Conservation (phyloP, 2,329 filamentous ascomycete species). For the Trichoderma afroharzianum region DNA sequence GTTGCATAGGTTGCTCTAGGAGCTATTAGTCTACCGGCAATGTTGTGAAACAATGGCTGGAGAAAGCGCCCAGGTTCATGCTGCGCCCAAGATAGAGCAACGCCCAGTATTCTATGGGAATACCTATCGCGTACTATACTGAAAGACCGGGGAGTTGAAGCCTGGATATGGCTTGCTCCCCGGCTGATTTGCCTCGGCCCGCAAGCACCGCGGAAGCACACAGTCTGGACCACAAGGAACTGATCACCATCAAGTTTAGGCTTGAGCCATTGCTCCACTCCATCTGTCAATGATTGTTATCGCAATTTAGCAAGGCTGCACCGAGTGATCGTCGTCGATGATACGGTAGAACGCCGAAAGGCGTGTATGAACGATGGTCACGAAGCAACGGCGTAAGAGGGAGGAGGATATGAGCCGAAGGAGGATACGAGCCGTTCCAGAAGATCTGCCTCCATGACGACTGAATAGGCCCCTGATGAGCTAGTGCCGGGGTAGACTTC, state of each 20-base stretch:
- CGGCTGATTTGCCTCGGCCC: background rate
- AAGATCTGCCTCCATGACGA: slow-evolving; percentile 18
- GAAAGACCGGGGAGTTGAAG: background rate
- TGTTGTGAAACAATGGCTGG: background rate
- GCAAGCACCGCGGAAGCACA: background rate
- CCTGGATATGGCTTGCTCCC: background rate
- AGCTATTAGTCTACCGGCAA: background rate
- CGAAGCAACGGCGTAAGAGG: background rate
- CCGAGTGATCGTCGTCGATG: background rate
- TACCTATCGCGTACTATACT: background rate
- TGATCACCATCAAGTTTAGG: slow-evolving; percentile 1
- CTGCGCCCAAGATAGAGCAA: background rate
- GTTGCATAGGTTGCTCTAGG: background rate
- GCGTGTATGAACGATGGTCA: background rate
- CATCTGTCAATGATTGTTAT: background rate
- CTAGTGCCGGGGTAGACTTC: slow-evolving; percentile 20
- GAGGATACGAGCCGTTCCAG: slow-evolving; percentile 12
- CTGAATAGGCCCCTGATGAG: background rate
- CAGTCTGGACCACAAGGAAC: background rate
- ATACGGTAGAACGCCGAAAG: background rate
- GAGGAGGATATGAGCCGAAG: background rate
- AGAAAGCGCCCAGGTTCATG: background rate
- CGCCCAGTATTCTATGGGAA: background rate
- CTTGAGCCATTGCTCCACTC: background rate
- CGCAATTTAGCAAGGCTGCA: background rate